Base-by-base conservation (phyloP, 2,329 filamentous ascomycete genomes). In the Pseudogymnoascus sp. region DNA sequence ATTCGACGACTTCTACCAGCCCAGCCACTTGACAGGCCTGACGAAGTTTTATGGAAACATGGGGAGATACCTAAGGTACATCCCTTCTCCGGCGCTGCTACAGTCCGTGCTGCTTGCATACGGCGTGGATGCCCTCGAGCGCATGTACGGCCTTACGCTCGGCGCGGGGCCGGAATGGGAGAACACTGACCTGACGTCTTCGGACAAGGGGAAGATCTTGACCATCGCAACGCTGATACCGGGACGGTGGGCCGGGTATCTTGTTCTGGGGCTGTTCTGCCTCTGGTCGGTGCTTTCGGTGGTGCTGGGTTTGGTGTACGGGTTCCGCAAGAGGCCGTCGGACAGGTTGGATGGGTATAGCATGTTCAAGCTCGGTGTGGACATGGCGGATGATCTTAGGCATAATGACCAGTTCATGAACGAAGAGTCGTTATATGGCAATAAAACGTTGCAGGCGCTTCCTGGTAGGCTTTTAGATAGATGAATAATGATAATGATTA, bases 271-370 rank as follows among this genome's bases (percentile, higher is more conserved):
- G 37, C 60, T 61, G 24, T 28, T 61, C 6, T 61, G 33, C 19
- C 4, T 61, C 19, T 61, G 60, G 60, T 38, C 60, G 12, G 60
- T 2, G 37, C 22, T 38, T 43, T 61, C 37, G 37, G 33, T 43
- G 16, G 19, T n/a, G 10, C 22, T 61, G 31, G 24, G 60, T 6
- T 16, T 43, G 24, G 16, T 61, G 7, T 61, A 61, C 12, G 60
- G 60, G 24, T 61, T 61, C 24, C 31, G 60, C 10, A 61, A 61
- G 35, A 38, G 37, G 37, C 28, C 37, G 16, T 24, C 60, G 14
- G 60, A 61, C 16, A 41, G 24, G 60, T 28, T 61, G 14, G 60
- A 61, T 61, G 60, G 60, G 8, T 61, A 61, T 46, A 41, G 35
- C 19, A 38, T 61, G 37, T 61, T 61, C 11, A 41, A 31, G 24